Evolutionary conservation across 306 rosid species (phyloP), one percentile per base, ranked within the genome.

Genomic region (Begonia peltatifolia): DNA sequence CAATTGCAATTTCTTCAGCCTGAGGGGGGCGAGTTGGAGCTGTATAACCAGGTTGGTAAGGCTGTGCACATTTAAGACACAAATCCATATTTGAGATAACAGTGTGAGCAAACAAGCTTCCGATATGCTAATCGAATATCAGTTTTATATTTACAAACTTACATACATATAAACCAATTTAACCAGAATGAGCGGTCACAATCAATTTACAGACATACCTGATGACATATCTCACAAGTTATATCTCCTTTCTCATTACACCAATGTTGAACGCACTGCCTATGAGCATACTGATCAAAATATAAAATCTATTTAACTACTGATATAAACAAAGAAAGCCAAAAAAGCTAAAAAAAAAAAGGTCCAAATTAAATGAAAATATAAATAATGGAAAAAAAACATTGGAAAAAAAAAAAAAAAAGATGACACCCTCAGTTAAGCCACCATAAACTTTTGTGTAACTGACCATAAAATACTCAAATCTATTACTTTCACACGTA

Each of bases 191-290:
- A 9, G 12, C 16, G 3, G 8, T 30, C 38, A 30, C 38, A 30
- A 30, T 30, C 38, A 6, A 7, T 30, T 30, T 30, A 30, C 38
- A 30, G 3, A 25, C 59, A 42, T 68, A 79, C 87, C 79, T 76
- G 74, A 71, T 59, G 71, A 60, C 93, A 83, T 17, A 83, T 79
- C 72, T 83, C 87, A 63, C 81, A 83, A 47, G 61, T 76, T 15
- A 68, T 69, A 57, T 79, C 79, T 47, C 84, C 79, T 65, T 83
- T 79, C 79, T 83, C 87, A 57, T 74, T 68, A 75, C 87, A 76
- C 87, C 87, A 83, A 50, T 64, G 75, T 51, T 83, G 87, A 54
- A 83, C 79, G 54, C 87, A 79, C 60, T 59, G 69, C 60, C 75
- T 69, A 61, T 83, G 87, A 68, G 84, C 93, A 69, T 66, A 83